phyloP scores from a whole-genome alignment of 2,329 filamentous ascomycete species.

The Graphiopsis chlorocephala region DNA sequence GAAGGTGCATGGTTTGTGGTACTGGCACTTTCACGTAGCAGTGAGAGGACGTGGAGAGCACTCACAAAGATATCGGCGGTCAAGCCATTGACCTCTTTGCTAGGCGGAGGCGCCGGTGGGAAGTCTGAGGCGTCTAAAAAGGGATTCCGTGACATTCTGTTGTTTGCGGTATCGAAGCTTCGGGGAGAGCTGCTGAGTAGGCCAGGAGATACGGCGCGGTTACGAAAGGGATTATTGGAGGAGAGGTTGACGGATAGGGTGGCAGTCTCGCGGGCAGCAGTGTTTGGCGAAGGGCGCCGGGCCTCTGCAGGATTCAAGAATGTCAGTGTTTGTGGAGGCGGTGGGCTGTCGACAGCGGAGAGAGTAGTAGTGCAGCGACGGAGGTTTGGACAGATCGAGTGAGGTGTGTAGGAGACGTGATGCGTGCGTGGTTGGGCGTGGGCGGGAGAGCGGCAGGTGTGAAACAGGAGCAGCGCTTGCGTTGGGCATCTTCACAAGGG shows the following conservation, averaged over 20 bases:
- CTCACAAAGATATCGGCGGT: constrained; percentile 76
- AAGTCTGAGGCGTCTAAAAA: constrained; percentile 56
- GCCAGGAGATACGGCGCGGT: constrained; percentile 62
- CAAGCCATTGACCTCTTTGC: constrained; percentile 40
- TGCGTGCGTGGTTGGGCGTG: constrained; percentile 4
- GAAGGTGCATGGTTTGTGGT: not conserved
- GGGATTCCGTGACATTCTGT: constrained; percentile 66
- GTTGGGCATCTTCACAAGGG: constrained; percentile 8
- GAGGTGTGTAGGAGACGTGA: not conserved
- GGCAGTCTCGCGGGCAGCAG: constrained; percentile 47
- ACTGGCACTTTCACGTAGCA: not conserved
- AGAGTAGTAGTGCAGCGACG: not conserved
- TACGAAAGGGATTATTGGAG: constrained; percentile 78
- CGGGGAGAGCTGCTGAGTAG: constrained; percentile 34
- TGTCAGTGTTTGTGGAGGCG: constrained; percentile 5
- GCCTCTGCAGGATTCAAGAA: constrained; percentile 5
- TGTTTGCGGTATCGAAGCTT: constrained; percentile 19
- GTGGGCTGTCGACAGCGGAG: not conserved
- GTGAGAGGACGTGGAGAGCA: constrained; percentile 31
- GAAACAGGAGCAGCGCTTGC: constrained; percentile 19
- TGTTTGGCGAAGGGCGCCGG: constrained; percentile 35
- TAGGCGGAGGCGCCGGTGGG: constrained; percentile 12
- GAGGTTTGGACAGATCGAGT: not conserved
- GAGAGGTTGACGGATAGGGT: constrained; percentile 60
- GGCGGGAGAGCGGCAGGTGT: constrained; percentile 8